Percentiles rank a stretch among this genome's conserved stretches.
Evolutionary conservation across 495 filamentous ascomycete genomes (phyloP).

Genomic region (Cercophora samala): DNA sequence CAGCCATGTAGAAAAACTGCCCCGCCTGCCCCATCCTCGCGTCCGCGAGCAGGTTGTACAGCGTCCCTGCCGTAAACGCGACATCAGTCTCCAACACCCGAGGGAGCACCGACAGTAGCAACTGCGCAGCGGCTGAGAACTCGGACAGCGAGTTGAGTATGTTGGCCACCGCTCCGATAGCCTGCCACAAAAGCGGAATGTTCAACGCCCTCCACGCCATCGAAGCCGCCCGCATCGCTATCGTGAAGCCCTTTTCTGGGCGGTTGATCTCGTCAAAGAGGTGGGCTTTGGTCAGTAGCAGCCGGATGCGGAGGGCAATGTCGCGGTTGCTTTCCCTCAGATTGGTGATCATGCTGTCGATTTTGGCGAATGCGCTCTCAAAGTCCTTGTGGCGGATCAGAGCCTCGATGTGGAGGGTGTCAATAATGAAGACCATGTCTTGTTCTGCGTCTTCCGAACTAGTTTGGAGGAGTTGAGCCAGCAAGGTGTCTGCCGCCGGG

Average conservation of each 20-base stretch:
- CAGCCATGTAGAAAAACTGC: slow-evolving; percentile 31
- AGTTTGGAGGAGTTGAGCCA: slow-evolving; percentile 56
- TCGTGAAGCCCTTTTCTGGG: slow-evolving; percentile 76
- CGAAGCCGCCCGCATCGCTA: slow-evolving; percentile 74
- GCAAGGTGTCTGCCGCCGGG: slow-evolving; percentile 62
- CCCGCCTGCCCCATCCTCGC: slow-evolving; percentile 81
- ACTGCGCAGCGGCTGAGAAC: slow-evolving; percentile 62
- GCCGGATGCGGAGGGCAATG: slow-evolving; percentile 66
- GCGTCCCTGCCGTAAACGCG: slow-evolving; percentile 57
- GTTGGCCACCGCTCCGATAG: slow-evolving; percentile 63
- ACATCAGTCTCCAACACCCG: slow-evolving; percentile 75
- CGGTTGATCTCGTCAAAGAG: slow-evolving; percentile 68
- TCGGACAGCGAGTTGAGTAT: slow-evolving; percentile 71
- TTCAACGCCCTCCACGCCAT: slow-evolving; percentile 70
- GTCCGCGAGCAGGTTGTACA: slow-evolving; percentile 77
- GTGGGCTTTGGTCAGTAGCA: slow-evolving; percentile 72
- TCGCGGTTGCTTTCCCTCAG: slow-evolving; percentile 71
- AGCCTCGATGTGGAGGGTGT: slow-evolving; percentile 67
- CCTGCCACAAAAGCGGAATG: slow-evolving; percentile 72
- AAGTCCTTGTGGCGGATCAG: slow-evolving; percentile 62
- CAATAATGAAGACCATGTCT: slow-evolving; percentile 68
- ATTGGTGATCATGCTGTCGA: slow-evolving; percentile 63
- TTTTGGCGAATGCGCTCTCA: slow-evolving; percentile 58
- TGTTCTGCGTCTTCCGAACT: slow-evolving; percentile 53
- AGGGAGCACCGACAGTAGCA: slow-evolving; percentile 76